Percentiles rank a stretch among this genome's conserved stretches.
Evolutionary conservation across 768 basidiomycete genomes (phyloP).

Genomic region (Dacryopinax primogenitus): DNA sequence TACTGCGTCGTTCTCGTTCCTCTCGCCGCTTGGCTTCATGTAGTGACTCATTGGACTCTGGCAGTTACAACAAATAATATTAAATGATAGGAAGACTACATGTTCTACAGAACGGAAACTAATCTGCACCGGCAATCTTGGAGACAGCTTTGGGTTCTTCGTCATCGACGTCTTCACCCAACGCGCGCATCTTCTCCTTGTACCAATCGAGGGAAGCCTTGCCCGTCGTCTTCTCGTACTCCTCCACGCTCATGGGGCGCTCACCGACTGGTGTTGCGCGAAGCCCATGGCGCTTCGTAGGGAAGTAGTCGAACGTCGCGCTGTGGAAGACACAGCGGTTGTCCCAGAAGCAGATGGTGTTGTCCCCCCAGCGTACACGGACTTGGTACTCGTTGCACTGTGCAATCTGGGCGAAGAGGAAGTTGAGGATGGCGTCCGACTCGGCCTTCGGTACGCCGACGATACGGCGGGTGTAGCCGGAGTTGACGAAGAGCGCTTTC

Average conservation of each 20-base stretch:
- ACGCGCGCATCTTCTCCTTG: conserved; percentile 21
- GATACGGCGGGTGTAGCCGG: conserved; percentile 26
- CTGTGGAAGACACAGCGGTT: conserved; percentile 27
- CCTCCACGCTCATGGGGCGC: conserved; percentile 25
- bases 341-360: conserved; percentile 28
- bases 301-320: conserved; percentile 30
- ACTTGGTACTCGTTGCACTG: conserved; percentile 27
- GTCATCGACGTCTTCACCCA: conserved; percentile 20
- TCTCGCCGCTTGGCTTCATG: too few species aligned
- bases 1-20: too few species aligned
- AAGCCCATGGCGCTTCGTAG: conserved; percentile 28
- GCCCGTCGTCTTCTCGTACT: conserved; percentile 23
- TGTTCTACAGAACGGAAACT: not conserved
- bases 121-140: not conserved
- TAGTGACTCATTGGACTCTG: too few species aligned
- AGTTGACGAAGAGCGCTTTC: conserved; percentile 28
- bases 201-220: conserved; percentile 26
- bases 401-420: conserved; percentile 23
- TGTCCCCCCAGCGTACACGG: conserved; percentile 28
- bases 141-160: not conserved
- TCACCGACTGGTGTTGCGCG: conserved; percentile 28
- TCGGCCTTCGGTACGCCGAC: conserved; percentile 28
- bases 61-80: not conserved
- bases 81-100: not conserved
- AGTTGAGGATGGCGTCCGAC: conserved; percentile 26